Base-by-base conservation (phyloP, 176 grass and related monocot genomes). In the Rhynchospora tenuis region DNA sequence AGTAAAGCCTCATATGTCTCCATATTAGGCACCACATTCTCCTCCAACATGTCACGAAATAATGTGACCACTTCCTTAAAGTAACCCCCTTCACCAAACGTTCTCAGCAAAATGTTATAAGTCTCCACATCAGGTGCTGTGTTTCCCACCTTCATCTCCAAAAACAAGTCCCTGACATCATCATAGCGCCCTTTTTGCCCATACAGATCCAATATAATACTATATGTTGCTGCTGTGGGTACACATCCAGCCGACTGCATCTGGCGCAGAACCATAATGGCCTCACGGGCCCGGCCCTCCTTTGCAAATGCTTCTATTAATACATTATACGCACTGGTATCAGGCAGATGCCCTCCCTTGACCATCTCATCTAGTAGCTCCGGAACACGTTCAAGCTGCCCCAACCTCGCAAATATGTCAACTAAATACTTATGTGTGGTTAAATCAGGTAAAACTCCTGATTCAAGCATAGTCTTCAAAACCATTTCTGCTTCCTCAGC, bases 51-150 rank as follows among this genome's bases (percentile, higher is more conserved):
- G 68, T 95, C 92, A 22, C 79, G 85, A 58, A 98, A 98, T 79
- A 98, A 88, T 9, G 90, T 93, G 73, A 98, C 86, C 14, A 95
- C 95, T 82, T 98, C 95, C 86, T 91, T 90, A 88, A 98, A 98
- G 87, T 94, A 98, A 0, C 95, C 95, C 10, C 95, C 95, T 48
- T 98, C 92, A 5, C 90, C 92, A 17, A 93, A 94, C 9, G 94
- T 92, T 65, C 64, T 83, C 64, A 98, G 86, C 62, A 98, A 88
- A 57, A 98, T 93, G 78, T 98, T 98, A 81, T 98, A 98, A 1
- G 95, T 98, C 31, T 89, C 89, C 20, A 91, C 92, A 65, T 98
- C 92, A 1, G 95, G 92, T 8, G 84, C 84, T 12, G 94, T 90
- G 47, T 88, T 83, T 3, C 68, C 81, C 7, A 87, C 86, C 82